Evolutionary conservation across 768 basidiomycete species (phyloP).

Genomic region (Calocybe cyanea): DNA sequence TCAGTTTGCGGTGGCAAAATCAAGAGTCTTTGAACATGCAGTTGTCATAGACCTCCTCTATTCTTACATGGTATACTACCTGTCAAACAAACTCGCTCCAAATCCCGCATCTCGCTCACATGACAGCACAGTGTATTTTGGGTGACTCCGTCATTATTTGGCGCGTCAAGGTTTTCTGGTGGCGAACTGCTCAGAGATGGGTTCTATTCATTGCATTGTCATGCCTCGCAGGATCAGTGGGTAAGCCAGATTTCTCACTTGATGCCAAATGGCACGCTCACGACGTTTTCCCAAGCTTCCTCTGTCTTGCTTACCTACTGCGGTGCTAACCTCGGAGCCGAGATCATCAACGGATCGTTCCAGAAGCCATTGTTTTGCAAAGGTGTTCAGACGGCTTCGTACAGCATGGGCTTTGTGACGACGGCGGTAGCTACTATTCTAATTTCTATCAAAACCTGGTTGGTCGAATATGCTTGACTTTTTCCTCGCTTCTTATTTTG

Average conservation of each 20-base stretch:
- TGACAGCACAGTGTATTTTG: constrained; percentile 1
- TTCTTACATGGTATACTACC: constrained; percentile 5
- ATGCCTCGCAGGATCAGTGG: constrained; percentile 1
- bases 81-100: no score
- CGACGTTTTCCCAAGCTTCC: not conserved
- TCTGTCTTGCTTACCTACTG: constrained; percentile 7
- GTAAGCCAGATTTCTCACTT: not conserved
- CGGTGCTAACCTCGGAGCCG: constrained; percentile 6
- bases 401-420: constrained; percentile 5
- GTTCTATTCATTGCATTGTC: constrained; percentile 4
- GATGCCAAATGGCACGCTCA: not conserved
- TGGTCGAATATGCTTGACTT: not conserved
- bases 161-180: constrained; percentile 7
- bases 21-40: not conserved
- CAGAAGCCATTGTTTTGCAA: constrained; percentile 9
- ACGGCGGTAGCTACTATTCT: constrained; percentile 3
- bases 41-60: constrained; percentile 7
- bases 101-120: not conserved
- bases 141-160: constrained; percentile 9
- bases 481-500: no score
- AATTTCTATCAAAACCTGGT: constrained; percentile 5
- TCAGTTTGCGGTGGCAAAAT: not conserved
- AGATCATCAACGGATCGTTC: constrained; percentile 10
- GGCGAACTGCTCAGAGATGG: constrained; percentile 1
- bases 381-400: constrained; percentile 2